These are phyloP conservation scores for Pyrenophora teres DNA, from an alignment of 2,329 filamentous ascomycete genomes.

Conservation along the genomic window DNA sequence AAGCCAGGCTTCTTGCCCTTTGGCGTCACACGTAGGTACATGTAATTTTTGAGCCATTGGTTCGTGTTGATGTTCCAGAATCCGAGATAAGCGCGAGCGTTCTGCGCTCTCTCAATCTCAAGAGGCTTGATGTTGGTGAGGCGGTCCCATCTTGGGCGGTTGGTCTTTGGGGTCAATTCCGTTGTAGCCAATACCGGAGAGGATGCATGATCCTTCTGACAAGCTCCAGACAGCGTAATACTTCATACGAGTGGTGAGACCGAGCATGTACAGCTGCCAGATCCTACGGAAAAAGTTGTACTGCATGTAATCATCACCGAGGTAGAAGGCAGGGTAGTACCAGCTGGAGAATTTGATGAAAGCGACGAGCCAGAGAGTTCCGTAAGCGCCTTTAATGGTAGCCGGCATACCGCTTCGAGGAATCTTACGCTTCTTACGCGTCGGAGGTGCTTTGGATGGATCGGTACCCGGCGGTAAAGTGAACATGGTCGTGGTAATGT, in stretches of 20 bases:
- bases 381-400: conserved; percentile 71
- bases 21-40: conserved; percentile 93
- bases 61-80: conserved; percentile 99
- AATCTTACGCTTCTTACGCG: conserved; percentile 87
- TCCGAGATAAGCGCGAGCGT: conserved; percentile 86
- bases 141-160: conserved; percentile 86
- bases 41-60: conserved; percentile 92
- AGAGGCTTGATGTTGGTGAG: conserved; percentile 87
- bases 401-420: conserved; percentile 89
- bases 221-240: conserved; percentile 97
- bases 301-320: conserved; percentile 68
- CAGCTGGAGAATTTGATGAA: conserved; percentile 74
- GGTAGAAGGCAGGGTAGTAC: conserved; percentile 68
- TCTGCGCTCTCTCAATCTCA: conserved; percentile 87
- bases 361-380: conserved; percentile 76
- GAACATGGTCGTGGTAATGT: conserved; percentile 95
- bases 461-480: conserved; percentile 81
- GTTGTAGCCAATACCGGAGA: conserved; percentile 92
- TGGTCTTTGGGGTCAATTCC: conserved; percentile 84
- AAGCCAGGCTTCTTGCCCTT: conserved; percentile 96
- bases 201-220: conserved; percentile 91
- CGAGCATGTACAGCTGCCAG: conserved; percentile 82
- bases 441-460: conserved; percentile 81
- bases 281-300: conserved; percentile 74
- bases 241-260: conserved; percentile 80